Percentiles rank a stretch among this genome's conserved stretches.
These are phyloP conservation scores for Artemisia annua DNA, from an alignment of 129 eudicot genomes.

Conservation along the genomic window DNA sequence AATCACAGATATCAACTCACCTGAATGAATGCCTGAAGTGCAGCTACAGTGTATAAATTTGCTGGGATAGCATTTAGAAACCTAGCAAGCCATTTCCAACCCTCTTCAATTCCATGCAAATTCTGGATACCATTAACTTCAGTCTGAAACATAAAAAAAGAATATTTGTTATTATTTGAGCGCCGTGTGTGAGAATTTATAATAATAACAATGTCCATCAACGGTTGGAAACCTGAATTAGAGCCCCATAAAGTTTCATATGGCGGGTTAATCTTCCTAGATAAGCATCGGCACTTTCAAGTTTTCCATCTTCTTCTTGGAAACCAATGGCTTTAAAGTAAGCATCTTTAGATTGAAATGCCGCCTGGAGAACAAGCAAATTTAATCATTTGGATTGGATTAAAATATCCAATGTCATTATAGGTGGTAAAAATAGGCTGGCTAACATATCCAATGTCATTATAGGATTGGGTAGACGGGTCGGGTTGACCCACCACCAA, in stretches of 20 bases:
- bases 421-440: background rate
- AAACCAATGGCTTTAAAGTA: conserved; percentile 71
- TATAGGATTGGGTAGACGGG: background rate
- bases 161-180: background rate
- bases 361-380: conserved; percentile 36
- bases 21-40: conserved; percentile 71
- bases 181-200: background rate
- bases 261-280: conserved; percentile 42
- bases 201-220: conserved; percentile 6
- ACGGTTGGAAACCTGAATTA: conserved; percentile 69
- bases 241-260: conserved; percentile 92
- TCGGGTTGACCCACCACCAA: background rate
- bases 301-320: conserved; percentile 72
- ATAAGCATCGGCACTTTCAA: conserved; percentile 59
- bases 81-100: conserved; percentile 97
- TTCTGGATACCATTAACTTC: conserved; percentile 62
- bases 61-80: conserved; percentile 80
- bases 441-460: background rate
- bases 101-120: conserved; percentile 79
- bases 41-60: conserved; percentile 58
- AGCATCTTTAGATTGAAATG: conserved; percentile 58
- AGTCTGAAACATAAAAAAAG: conserved; percentile 51
- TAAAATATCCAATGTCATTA: conserved; percentile 1
- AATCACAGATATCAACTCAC: conserved; percentile 40
- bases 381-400: background rate